These are phyloP conservation scores for Gillenia trifoliata DNA, from an alignment of 306 rosid species.

Conservation along the genomic window DNA sequence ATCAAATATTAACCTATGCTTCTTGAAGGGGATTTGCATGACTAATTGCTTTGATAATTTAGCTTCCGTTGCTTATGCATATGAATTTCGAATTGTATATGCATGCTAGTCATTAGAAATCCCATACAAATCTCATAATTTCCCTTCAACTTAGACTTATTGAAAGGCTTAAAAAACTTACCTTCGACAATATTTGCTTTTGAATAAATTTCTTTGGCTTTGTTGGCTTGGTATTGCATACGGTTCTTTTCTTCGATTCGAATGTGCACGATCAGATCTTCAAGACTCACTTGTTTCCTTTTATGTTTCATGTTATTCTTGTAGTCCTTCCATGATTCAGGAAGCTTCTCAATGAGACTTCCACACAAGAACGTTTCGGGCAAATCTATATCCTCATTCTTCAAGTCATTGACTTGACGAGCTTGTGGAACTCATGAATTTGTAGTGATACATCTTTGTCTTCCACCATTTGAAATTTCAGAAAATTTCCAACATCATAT, in stretches of 20 bases:
- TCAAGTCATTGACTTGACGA: neutral
- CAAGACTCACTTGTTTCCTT: neutral
- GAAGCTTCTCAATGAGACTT: neutral
- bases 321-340: neutral
- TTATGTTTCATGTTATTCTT: conserved; percentile 2
- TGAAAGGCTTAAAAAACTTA: neutral
- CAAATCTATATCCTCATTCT: neutral
- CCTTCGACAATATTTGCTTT: neutral
- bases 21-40: no score
- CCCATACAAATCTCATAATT: no score
- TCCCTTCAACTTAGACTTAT: neutral
- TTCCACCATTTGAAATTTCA: neutral
- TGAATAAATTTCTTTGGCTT: neutral
- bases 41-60: no score
- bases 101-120: no score
- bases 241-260: neutral
- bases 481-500: neutral
- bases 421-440: neutral
- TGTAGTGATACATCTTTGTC: neutral
- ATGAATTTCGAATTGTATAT: no score
- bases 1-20: no score
- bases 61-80: no score
- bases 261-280: neutral
- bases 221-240: neutral
- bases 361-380: neutral